phyloP scores from a whole-genome alignment of 768 basidiomycete genomes.

The Boletus speciosus region DNA sequence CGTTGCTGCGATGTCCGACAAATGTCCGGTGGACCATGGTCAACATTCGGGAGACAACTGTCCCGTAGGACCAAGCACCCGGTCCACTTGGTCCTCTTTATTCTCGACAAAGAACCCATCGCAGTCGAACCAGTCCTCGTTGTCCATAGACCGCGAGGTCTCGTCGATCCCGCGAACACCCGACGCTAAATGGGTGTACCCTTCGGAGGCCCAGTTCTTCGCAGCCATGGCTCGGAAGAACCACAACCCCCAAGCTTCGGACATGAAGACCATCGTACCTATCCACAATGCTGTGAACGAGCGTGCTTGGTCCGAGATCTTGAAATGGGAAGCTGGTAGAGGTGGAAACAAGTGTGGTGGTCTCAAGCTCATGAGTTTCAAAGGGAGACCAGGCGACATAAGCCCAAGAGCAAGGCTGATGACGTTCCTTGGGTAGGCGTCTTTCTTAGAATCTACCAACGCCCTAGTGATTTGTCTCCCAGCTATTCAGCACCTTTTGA shows the following conservation, averaged over 20 bases:
- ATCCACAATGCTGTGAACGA: constrained; percentile 99
- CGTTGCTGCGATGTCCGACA: constrained; percentile 26
- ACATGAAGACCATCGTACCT: constrained; percentile 95
- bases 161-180: constrained; percentile 82
- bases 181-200: constrained; percentile 91
- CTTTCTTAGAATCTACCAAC: not conserved
- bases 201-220: constrained; percentile 98
- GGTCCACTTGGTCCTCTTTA: constrained; percentile 41
- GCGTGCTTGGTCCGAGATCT: constrained; percentile 78
- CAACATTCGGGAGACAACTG: constrained; percentile 40
- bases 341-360: constrained; percentile 84
- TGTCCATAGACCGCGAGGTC: constrained; percentile 72
- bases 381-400: constrained; percentile 77
- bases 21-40: constrained; percentile 51
- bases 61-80: constrained; percentile 62
- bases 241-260: constrained; percentile 78
- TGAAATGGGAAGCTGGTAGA: constrained; percentile 77
- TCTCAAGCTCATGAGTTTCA: constrained; percentile 82
- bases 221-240: constrained; percentile 96
- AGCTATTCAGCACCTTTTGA: constrained; percentile 96
- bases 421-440: constrained; percentile 77
- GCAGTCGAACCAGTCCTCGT: constrained; percentile 21
- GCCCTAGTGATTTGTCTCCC: not conserved
- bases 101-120: constrained; percentile 17
- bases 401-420: constrained; percentile 81